Percentiles rank a stretch among this genome's conserved stretches.
Conservation (phyloP, 2,329 filamentous ascomycete genomes). For the Aspergillus proliferans region DNA sequence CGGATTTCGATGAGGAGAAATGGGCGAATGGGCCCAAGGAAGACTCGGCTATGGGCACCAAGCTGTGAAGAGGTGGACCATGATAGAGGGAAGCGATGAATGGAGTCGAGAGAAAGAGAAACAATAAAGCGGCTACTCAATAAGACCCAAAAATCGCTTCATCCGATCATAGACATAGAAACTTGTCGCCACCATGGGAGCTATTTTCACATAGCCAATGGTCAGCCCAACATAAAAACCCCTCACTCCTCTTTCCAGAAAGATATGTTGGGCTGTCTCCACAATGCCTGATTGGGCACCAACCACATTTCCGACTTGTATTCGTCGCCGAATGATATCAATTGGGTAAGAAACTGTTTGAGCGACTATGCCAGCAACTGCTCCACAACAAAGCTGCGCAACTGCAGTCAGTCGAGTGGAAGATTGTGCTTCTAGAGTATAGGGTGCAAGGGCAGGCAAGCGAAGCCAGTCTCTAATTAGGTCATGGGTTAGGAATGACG, state of each 20-base stretch:
- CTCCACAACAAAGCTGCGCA: not conserved
- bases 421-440: not conserved
- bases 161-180: not conserved
- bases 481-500: slow-evolving; percentile 1
- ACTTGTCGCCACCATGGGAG: slow-evolving; percentile 1
- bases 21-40: not conserved
- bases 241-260: not conserved
- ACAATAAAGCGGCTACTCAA: too few species aligned
- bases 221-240: not conserved
- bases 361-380: not conserved
- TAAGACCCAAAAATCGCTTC: not conserved
- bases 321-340: not conserved
- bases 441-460: not conserved
- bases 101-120: not conserved
- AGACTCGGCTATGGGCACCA: not conserved
- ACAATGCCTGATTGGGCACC: not conserved
- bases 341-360: not conserved
- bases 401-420: not conserved
- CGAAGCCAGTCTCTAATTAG: not conserved
- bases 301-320: not conserved
- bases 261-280: not conserved
- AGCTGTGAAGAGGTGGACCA: not conserved
- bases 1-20: not conserved
- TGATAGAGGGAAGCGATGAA: not conserved
- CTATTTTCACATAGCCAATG: slow-evolving; percentile 1